Percentiles rank a stretch among this genome's conserved stretches.
Conservation (phyloP, 805 yeast genomes). For the Candida tallmaniae region DNA sequence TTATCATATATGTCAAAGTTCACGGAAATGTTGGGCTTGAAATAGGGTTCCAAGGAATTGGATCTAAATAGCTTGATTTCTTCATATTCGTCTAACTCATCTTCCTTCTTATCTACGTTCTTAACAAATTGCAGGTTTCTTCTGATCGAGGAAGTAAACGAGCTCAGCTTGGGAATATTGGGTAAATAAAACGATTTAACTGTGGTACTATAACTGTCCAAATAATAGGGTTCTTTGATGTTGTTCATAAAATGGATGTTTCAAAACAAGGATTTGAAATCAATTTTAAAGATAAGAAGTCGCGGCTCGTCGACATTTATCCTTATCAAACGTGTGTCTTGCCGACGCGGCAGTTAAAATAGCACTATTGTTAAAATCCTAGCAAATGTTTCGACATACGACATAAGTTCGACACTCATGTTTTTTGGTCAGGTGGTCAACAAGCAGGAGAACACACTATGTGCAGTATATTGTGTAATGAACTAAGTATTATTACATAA, state of each 20-base stretch:
- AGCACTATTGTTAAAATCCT: no score
- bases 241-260: slow-evolving; percentile 6
- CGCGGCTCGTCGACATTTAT: no score
- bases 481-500: no score
- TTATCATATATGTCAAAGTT: slow-evolving; percentile 9
- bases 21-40: slow-evolving; percentile 8
- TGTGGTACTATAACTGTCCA: slow-evolving; percentile 12
- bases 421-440: no score
- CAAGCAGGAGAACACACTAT: no score
- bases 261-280: no score
- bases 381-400: no score
- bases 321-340: no score
- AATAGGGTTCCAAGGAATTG: slow-evolving; percentile 14
- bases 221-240: slow-evolving; percentile 13
- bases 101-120: background rate
- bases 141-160: slow-evolving; percentile 5
- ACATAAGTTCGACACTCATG: no score
- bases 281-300: no score
- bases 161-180: slow-evolving; percentile 9
- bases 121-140: background rate
- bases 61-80: slow-evolving; percentile 6
- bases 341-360: no score
- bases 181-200: slow-evolving; percentile 12
- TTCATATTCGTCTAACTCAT: background rate
- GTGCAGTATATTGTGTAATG: no score